A percentile compares a stretch with the other conserved stretches of the same genome.
These are phyloP conservation scores for Syzygium grande DNA, from an alignment of 345 rosid genomes.

Conservation along the genomic window DNA sequence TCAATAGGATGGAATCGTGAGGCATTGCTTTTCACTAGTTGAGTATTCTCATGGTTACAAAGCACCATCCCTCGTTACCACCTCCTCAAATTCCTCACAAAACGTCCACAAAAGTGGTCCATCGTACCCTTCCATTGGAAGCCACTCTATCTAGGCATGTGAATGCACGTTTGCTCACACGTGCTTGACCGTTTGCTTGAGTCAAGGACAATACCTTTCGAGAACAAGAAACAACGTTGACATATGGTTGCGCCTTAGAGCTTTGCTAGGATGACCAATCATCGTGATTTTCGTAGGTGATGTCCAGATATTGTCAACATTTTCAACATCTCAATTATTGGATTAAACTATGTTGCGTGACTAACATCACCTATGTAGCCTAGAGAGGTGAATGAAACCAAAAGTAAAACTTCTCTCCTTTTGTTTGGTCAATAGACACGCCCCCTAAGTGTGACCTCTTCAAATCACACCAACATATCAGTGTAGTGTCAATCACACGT, in stretches of 20 bases:
- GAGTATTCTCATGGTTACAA: neutral
- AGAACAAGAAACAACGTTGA: neutral
- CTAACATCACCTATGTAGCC: neutral
- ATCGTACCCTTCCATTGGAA: neutral
- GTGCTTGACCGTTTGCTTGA: neutral
- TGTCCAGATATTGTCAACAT: neutral
- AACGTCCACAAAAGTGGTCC: neutral
- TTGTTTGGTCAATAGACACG: neutral
- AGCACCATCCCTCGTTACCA: neutral
- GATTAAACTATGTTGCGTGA: neutral
- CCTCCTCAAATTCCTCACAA: neutral
- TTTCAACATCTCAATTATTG: neutral
- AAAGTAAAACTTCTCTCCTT: neutral
- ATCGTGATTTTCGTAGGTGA: neutral
- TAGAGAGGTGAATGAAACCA: neutral
- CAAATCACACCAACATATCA: neutral
- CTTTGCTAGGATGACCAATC: neutral
- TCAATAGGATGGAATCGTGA: neutral
- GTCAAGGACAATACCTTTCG: neutral
- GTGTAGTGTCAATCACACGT: neutral
- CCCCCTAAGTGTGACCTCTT: neutral
- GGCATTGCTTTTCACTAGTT: neutral
- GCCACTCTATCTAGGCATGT: neutral
- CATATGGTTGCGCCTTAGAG: neutral
- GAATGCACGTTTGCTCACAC: neutral